These are phyloP conservation scores for Otatea glauca DNA, from an alignment of 176 grass and related monocot genomes.

Conservation along the genomic window DNA sequence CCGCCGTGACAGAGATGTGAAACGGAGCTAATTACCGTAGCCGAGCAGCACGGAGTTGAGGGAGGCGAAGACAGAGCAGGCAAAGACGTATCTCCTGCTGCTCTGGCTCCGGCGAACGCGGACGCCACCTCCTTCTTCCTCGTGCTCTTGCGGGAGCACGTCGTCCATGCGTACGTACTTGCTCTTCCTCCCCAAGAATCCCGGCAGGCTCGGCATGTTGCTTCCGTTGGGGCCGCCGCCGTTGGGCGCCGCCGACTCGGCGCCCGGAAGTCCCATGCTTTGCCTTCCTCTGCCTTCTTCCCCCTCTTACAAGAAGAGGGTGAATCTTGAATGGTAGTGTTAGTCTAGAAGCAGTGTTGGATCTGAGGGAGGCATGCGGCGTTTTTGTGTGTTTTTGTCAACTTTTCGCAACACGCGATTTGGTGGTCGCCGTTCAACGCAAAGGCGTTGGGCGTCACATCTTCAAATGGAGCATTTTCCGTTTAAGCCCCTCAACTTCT, in stretches of 20 bases:
- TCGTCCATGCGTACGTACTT: constrained; percentile 62
- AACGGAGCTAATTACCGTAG: constrained; percentile 57
- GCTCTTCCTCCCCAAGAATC: constrained; percentile 43
- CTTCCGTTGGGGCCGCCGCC: background rate
- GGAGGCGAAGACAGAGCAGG: constrained; percentile 87
- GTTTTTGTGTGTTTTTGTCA: no score
- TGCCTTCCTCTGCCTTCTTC: background rate
- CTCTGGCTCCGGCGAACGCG: constrained; percentile 24
- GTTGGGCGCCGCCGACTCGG: constrained; percentile 16
- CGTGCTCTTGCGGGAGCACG: constrained; percentile 39
- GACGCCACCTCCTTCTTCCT: constrained; percentile 7
- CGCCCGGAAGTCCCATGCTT: constrained; percentile 15
- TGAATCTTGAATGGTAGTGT: background rate
- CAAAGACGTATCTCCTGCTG: constrained; percentile 65
- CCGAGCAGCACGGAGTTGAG: constrained; percentile 88
- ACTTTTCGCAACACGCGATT: background rate
- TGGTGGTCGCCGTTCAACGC: constrained; percentile 16
- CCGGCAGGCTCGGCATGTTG: constrained; percentile 34
- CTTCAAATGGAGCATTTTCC: constrained; percentile 35
- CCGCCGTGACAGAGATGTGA: background rate
- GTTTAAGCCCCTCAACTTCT: background rate
- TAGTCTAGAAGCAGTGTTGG: background rate
- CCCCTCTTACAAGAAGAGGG: background rate
- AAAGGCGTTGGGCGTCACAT: background rate
- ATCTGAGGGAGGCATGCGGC: constrained; percentile 27